Conservation (phyloP, 2,329 filamentous ascomycete species). For the Byssochlamys sp. region DNA sequence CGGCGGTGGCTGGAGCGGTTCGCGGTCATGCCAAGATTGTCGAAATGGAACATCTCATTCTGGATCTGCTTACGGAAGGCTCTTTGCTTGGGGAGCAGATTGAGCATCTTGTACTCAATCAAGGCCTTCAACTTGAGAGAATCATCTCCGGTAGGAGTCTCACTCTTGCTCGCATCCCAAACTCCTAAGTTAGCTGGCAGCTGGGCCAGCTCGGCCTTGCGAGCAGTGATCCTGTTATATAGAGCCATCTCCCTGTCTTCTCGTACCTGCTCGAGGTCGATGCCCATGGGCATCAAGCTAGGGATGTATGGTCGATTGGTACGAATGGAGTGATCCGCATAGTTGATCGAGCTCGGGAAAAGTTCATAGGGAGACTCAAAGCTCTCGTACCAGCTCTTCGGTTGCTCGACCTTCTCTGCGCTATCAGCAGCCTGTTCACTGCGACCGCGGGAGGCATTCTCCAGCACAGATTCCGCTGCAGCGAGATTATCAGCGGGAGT, state of each 20-base stretch:
- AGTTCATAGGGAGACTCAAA: constrained; percentile 63
- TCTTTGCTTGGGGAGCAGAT: constrained; percentile 78
- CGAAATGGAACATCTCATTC: constrained; percentile 85
- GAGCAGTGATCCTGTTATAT: constrained; percentile 78
- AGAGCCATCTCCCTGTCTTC: constrained; percentile 80
- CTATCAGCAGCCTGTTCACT: constrained; percentile 21
- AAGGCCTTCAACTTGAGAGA: constrained; percentile 77
- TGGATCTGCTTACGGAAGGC: constrained; percentile 77
- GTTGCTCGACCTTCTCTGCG: constrained; percentile 15
- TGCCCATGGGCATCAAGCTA: constrained; percentile 75
- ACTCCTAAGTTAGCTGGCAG: constrained; percentile 76
- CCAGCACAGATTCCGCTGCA: constrained; percentile 25
- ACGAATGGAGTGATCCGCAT: constrained; percentile 66
- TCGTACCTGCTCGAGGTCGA: constrained; percentile 75
- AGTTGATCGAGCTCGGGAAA: constrained; percentile 56
- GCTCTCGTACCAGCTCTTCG: constrained; percentile 53
- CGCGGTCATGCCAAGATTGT: constrained; percentile 93
- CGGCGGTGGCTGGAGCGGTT: constrained; percentile 84
- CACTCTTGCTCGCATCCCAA: constrained; percentile 66
- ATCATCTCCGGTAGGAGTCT: constrained; percentile 63
- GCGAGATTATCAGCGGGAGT: constrained; percentile 27
- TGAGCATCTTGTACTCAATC: constrained; percentile 89
- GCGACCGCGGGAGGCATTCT: constrained; percentile 28
- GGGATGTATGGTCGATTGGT: constrained; percentile 72
- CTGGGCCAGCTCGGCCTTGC: constrained; percentile 73